Conservation (phyloP, 163 green algal species). For the Scenedesmus sp. region DNA sequence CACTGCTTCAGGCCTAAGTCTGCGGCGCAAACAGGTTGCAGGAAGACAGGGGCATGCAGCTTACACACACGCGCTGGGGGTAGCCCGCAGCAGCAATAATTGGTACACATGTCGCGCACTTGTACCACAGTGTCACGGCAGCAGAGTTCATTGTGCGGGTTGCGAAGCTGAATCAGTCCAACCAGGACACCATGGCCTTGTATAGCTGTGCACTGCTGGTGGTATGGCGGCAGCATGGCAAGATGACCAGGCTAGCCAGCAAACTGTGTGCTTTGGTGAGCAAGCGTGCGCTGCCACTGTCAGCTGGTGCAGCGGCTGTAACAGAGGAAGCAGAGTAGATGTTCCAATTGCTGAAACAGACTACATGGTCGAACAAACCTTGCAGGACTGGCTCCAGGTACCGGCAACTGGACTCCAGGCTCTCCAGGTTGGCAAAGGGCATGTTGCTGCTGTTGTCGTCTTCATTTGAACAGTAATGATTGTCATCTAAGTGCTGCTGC, state of each 20-base stretch:
- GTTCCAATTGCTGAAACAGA: neutral
- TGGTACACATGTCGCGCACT: no score
- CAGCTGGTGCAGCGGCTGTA: neutral
- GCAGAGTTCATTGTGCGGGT: no score
- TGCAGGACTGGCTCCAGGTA: conserved; percentile 36
- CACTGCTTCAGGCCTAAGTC: conserved; percentile 33
- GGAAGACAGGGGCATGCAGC: neutral
- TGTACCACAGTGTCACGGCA: no score
- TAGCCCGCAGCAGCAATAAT: no score
- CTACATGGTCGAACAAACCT: neutral
- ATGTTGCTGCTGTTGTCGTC: neutral
- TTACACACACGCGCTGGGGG: neutral
- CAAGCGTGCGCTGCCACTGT: neutral
- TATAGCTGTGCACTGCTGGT: no score
- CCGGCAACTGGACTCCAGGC: neutral
- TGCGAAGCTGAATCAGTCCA: no score
- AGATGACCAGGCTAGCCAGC: neutral
- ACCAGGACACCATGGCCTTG: no score
- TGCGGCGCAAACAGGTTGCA: neutral
- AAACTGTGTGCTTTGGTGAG: neutral
- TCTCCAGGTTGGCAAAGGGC: conserved; percentile 15
- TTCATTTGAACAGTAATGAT: neutral
- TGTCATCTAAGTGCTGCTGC: neutral
- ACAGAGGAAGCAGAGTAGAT: neutral
- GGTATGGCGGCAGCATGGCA: neutral